phyloP scores from a whole-genome alignment of 176 grass and related monocot species.

The Hsuehochloa calcarea region DNA sequence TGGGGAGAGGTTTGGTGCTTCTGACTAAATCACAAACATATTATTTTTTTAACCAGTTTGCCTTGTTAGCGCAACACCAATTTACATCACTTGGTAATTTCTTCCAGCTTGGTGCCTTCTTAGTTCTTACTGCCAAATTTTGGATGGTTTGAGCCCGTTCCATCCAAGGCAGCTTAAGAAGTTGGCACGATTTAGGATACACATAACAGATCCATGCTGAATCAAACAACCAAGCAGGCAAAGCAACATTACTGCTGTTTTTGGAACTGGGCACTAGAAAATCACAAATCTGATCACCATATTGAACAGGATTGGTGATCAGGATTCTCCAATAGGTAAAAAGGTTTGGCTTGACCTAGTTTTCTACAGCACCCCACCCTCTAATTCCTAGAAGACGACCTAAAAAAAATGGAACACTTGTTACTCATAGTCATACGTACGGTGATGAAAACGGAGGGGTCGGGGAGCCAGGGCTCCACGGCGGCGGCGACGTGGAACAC shows the following conservation, averaged over 20 bases:
- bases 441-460: constrained; percentile 63
- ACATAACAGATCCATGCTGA: neutral
- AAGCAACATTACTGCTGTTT: neutral
- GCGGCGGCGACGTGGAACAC: constrained; percentile 77
- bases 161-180: neutral
- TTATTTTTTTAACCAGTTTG: neutral
- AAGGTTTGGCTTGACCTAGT: neutral
- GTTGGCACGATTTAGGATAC: neutral
- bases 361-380: neutral
- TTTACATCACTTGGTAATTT: neutral
- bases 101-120: neutral
- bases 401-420: neutral
- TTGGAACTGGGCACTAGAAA: neutral
- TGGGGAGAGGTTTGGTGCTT: neutral
- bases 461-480: constrained; percentile 84
- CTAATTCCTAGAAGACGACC: neutral
- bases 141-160: neutral
- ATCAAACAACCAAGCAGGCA: neutral
- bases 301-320: neutral
- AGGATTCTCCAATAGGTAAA: neutral
- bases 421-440: neutral
- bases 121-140: neutral
- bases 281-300: neutral
- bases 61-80: neutral
- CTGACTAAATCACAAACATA: neutral